A percentile compares a stretch with the other conserved stretches of the same genome.
Evolutionary conservation across 148 eudicot species (phyloP).

Genomic region (Cornus kousa): DNA sequence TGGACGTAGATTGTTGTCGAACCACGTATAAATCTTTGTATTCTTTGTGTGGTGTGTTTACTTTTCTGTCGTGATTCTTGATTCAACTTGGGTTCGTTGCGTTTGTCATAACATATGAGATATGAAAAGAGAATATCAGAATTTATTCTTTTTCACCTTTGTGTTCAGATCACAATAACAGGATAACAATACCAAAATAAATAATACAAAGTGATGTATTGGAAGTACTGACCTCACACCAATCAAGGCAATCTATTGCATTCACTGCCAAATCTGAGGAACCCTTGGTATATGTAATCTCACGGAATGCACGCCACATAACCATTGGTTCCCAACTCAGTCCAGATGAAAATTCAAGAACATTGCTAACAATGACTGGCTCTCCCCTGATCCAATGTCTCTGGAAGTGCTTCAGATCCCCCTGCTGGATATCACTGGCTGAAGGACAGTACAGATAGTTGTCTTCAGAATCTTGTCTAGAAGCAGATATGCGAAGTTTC

Average conservation of each 20-base stretch:
- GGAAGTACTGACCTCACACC: conserved; percentile 20
- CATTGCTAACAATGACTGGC: conserved; percentile 29
- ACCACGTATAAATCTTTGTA: too few species aligned
- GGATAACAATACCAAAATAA: background rate
- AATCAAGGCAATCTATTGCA: conserved; percentile 32
- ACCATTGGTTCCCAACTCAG: conserved; percentile 46
- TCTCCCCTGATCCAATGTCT: conserved; percentile 30
- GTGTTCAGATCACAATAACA: background rate
- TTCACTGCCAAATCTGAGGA: conserved; percentile 8
- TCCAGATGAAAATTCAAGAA: conserved; percentile 18
- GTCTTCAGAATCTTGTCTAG: conserved; percentile 20
- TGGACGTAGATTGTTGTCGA: too few species aligned
- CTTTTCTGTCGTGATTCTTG: too few species aligned
- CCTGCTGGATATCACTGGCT: conserved; percentile 13
- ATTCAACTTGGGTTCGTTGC: too few species aligned
- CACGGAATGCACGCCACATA: conserved; percentile 33
- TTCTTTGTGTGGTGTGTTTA: too few species aligned
- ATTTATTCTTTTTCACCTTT: too few species aligned
- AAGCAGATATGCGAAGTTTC: conserved; percentile 19
- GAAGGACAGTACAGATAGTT: conserved; percentile 24
- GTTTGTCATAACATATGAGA: too few species aligned
- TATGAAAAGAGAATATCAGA: too few species aligned
- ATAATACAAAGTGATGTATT: background rate
- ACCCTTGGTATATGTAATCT: conserved; percentile 8
- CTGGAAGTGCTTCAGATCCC: conserved; percentile 31